Conservation (phyloP, 2,329 filamentous ascomycete genomes). For the Colletotrichum chrysophilum region DNA sequence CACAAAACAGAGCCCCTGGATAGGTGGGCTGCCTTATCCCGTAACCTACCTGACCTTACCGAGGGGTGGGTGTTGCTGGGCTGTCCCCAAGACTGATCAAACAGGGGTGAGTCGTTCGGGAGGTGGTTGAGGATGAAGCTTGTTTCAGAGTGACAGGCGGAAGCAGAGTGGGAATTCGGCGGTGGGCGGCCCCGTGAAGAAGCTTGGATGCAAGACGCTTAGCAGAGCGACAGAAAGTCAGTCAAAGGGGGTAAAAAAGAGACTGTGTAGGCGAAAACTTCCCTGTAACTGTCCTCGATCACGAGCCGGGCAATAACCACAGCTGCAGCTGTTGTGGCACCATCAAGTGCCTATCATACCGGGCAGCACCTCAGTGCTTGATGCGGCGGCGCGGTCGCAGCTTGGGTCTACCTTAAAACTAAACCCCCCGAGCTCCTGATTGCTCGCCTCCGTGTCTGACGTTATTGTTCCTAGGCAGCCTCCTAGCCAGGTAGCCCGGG, state of each 20-base stretch:
- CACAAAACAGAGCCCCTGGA: background rate
- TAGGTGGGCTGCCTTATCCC: background rate
- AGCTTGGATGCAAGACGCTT: background rate
- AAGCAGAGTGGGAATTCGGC: background rate
- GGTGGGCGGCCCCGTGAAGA: background rate
- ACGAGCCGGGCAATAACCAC: background rate
- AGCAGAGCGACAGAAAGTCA: background rate
- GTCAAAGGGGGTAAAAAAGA: background rate
- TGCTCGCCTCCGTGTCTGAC: background rate
- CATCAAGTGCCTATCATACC: background rate
- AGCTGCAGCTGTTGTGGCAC: background rate
- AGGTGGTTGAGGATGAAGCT: conserved; percentile 9
- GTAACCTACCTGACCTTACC: background rate
- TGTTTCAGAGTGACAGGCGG: conserved; percentile 15
- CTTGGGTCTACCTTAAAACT: background rate
- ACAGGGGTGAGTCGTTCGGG: background rate
- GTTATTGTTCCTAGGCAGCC: background rate
- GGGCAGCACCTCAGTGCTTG: background rate
- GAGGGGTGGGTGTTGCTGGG: background rate
- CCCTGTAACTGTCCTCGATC: background rate
- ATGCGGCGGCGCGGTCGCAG: background rate
- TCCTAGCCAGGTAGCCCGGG: background rate
- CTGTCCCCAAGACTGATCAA: background rate
- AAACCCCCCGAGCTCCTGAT: background rate
- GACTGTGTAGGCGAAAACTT: background rate